Conservation (phyloP, 305 asterid genomes). For the Fraxinus paxiana region DNA sequence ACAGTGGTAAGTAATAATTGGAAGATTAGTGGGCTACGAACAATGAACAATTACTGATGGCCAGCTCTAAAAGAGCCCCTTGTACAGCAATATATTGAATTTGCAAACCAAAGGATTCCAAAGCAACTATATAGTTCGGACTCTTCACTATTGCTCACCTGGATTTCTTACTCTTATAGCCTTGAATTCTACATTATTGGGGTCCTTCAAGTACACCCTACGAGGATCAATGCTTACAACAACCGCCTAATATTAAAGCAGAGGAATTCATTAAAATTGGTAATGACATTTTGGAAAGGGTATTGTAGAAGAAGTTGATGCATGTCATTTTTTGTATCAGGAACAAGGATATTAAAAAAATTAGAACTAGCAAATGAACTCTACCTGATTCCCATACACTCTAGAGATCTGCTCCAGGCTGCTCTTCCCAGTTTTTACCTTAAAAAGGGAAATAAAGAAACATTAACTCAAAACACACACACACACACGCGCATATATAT, state of each 20-base stretch:
- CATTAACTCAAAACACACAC: conserved; percentile 13
- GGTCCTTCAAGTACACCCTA: conserved; percentile 66
- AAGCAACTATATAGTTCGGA: neutral
- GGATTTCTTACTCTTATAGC: conserved; percentile 58
- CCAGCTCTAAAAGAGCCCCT: neutral
- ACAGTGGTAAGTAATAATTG: neutral
- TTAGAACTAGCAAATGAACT: conserved; percentile 10
- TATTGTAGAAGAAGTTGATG: neutral
- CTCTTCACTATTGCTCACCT: conserved; percentile 42
- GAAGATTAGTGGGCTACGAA: neutral
- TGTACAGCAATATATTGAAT: neutral
- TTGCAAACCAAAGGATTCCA: neutral
- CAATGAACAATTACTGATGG: neutral
- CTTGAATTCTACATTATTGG: conserved; percentile 65
- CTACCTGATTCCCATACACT: conserved; percentile 91
- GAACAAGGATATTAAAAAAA: neutral
- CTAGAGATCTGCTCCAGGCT: conserved; percentile 87
- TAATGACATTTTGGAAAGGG: neutral
- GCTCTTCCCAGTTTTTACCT: conserved; percentile 88
- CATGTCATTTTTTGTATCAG: neutral
- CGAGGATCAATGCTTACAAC: conserved; percentile 96
- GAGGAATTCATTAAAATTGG: conserved; percentile 4
- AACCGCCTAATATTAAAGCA: conserved; percentile 60
- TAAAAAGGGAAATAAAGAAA: conserved; percentile 7
- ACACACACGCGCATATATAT: neutral